Base-by-base conservation (phyloP, 2,329 filamentous ascomycete genomes). In the Trichoderma sp. region DNA sequence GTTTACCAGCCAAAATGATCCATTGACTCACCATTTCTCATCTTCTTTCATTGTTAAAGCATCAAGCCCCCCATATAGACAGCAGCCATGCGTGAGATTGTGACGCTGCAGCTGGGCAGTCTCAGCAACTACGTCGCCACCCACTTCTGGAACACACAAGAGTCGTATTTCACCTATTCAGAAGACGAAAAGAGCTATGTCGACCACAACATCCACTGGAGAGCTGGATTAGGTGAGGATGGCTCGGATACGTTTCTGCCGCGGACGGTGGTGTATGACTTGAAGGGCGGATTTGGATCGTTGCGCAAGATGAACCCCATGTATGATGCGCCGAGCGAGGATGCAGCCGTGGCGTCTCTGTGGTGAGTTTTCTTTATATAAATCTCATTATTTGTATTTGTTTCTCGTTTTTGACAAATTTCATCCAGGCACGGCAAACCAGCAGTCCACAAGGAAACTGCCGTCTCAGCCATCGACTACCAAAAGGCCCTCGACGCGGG, bases 141-240 rank as follows among this genome's bases (percentile, higher is more conserved):
- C 0, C 96, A 99, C 82, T 99, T 97, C 80, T 99, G 96, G 96
- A 99, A 99, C 76, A 86, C 92, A 6, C 95, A 97, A 92, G 96
- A 99, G 84, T 97, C 95, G 0, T 99, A 99, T 81, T 98, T 98
- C 77, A 97, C 94, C 16, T 98, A 97, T 76, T 85, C 84, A 1
- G 83, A 62, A 57, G 59, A 87, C 57, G 71, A 80, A 13, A 70
- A 75, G 16, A 74, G 79, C 0, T 71, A 71, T 2, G 72, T 83
- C 1, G 78, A 82, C 55, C 84, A 90, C 71, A 84, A 92, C 77
- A 85, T 98, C 62, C 93, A 97, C 78, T 99, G 97, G 82, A 87
- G 95, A 19, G 86, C 92, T 0, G 96, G 96, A 3, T 78, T 96
- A 70, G 93, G 91, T 24, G 89, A 89, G 0, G 93, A 96, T 81